A percentile compares a stretch with the other conserved stretches of the same genome.
phyloP scores from a whole-genome alignment of 192 early-diverging fungal species.

The Rhizophagus clarus region DNA sequence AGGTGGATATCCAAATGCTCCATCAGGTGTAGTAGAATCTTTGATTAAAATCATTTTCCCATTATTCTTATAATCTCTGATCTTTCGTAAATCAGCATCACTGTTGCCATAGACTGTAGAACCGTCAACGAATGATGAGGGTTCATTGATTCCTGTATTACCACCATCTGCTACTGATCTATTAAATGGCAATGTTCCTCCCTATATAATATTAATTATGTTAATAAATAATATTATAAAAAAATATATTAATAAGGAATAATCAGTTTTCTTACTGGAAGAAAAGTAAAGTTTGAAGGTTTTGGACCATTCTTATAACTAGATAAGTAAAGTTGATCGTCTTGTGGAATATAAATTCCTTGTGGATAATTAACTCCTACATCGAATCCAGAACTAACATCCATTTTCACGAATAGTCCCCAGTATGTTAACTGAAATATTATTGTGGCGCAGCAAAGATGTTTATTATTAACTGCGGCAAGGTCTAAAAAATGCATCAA shows the following conservation, averaged over 20 bases:
- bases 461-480: not conserved
- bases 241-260: no score
- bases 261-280: not conserved
- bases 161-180: not conserved
- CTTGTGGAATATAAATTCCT: not conserved
- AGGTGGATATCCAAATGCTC: not conserved
- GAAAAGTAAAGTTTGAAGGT: not conserved
- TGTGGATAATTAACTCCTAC: not conserved
- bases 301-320: not conserved
- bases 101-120: not conserved
- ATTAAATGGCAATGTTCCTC: not conserved
- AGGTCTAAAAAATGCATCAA: not conserved
- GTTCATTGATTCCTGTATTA: not conserved
- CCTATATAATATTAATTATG: not conserved
- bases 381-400: not conserved
- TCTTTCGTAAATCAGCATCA: not conserved
- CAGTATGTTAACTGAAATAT: not conserved
- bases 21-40: not conserved
- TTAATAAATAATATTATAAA: no score
- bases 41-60: not conserved
- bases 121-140: not conserved
- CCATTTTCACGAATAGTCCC: not conserved
- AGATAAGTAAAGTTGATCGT: not conserved
- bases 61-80: conserved; percentile 1
- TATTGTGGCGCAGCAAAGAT: not conserved